Conservation (phyloP, 345 rosid species). For the Pugionium dolabratum region DNA sequence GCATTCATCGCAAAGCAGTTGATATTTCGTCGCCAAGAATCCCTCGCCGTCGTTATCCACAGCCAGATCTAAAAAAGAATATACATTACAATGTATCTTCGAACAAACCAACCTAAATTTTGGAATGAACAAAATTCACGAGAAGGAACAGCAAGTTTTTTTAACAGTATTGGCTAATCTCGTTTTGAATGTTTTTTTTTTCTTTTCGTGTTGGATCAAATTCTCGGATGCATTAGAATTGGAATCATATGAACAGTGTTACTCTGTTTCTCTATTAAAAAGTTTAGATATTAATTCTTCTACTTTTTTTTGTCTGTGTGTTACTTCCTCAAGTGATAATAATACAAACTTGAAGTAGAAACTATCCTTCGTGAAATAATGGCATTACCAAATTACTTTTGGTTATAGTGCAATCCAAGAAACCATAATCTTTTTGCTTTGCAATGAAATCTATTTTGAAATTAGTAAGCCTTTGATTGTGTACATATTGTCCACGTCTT, state of each 20-base stretch:
- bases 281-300: neutral
- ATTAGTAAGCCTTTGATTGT: slow-evolving; percentile 10
- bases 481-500: slow-evolving; percentile 3
- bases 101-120: slow-evolving; percentile 11
- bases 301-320: slow-evolving; percentile 15
- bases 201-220: slow-evolving; percentile 7
- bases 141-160: neutral
- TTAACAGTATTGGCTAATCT: slow-evolving; percentile 2
- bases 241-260: slow-evolving; percentile 17
- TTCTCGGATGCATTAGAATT: slow-evolving; percentile 20
- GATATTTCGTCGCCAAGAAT: slow-evolving; percentile 52
- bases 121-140: neutral
- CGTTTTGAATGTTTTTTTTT: neutral
- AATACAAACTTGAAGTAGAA: slow-evolving; percentile 39
- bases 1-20: slow-evolving; percentile 70
- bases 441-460: slow-evolving; percentile 19
- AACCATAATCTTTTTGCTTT: neutral
- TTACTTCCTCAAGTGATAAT: slow-evolving; percentile 33
- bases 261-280: neutral
- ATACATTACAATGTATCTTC: neutral
- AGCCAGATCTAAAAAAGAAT: slow-evolving; percentile 4
- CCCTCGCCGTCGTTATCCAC: slow-evolving; percentile 40
- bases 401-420: slow-evolving; percentile 28
- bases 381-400: slow-evolving; percentile 25
- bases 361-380: slow-evolving; percentile 31